Evolutionary conservation across 2,329 filamentous ascomycete genomes (phyloP).

Genomic region (Colletotrichum melonis): DNA sequence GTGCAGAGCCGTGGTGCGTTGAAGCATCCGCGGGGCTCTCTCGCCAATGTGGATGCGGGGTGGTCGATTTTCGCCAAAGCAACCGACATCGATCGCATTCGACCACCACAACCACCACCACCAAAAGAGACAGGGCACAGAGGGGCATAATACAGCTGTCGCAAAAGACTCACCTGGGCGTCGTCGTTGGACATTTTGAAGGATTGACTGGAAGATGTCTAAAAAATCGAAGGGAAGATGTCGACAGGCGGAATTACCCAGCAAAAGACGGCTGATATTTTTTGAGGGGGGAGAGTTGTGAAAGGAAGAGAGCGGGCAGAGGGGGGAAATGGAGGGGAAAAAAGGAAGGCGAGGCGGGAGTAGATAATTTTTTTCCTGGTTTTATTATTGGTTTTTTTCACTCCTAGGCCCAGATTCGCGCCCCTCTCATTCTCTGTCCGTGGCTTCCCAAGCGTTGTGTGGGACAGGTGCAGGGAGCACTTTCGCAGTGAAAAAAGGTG

Average conservation of each 20-base stretch:
- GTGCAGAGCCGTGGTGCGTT: constrained; percentile 32
- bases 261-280: constrained; percentile 34
- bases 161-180: constrained; percentile 58
- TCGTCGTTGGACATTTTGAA: constrained; percentile 67
- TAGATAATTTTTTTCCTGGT: constrained; percentile 39
- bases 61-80: constrained; percentile 46
- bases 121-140: constrained; percentile 32
- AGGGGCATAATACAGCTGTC: constrained; percentile 24
- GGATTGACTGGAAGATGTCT: constrained; percentile 47
- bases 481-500: constrained; percentile 28
- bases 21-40: constrained; percentile 38
- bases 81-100: constrained; percentile 39
- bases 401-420: constrained; percentile 28
- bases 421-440: constrained; percentile 15
- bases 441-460: constrained; percentile 14
- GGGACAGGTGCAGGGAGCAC: constrained; percentile 16
- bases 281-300: constrained; percentile 32
- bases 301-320: constrained; percentile 36
- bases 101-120: constrained; percentile 29
- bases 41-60: constrained; percentile 55
- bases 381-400: constrained; percentile 38
- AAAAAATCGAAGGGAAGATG: constrained; percentile 38
- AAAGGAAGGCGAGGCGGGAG: constrained; percentile 36
- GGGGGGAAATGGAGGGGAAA: constrained; percentile 35
- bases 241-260: constrained; percentile 39